phyloP scores from a whole-genome alignment of 768 basidiomycete genomes.

The Phylloporus arenicola region DNA sequence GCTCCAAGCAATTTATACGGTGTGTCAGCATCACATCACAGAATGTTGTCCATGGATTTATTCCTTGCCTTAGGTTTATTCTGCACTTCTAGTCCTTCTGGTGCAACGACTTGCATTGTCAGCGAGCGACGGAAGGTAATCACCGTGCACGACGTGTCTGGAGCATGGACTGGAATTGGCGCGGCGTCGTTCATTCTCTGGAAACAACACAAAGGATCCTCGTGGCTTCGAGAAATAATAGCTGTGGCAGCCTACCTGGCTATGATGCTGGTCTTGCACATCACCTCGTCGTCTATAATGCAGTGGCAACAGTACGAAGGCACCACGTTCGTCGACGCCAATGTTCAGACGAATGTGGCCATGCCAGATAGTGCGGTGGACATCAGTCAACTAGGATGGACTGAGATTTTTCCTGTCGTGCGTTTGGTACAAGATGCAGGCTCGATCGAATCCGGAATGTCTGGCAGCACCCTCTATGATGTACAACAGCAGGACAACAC shows the following conservation, averaged over 20 bases:
- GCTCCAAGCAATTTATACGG: background rate
- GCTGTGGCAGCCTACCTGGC: background rate
- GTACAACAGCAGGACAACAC: too few species aligned
- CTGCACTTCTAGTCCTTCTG: background rate
- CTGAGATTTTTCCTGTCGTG: background rate
- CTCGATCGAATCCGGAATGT: background rate
- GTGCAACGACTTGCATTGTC: background rate
- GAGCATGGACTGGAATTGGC: background rate
- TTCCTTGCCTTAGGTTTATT: background rate
- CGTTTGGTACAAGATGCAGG: background rate
- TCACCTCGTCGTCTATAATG: background rate
- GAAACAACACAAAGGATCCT: background rate
- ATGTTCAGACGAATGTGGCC: background rate
- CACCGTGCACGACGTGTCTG: background rate
- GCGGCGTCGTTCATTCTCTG: background rate
- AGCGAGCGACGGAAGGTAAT: background rate
- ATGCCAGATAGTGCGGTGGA: background rate
- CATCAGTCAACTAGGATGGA: background rate
- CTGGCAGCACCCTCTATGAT: background rate
- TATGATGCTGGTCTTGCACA: background rate
- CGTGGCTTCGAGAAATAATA: background rate
- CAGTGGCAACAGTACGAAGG: background rate
- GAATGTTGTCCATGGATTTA: background rate
- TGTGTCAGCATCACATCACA: background rate
- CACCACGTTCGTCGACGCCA: too few species aligned